Evolutionary conservation across 768 basidiomycete species (phyloP).

Genomic region (Auriscalpium orientale): DNA sequence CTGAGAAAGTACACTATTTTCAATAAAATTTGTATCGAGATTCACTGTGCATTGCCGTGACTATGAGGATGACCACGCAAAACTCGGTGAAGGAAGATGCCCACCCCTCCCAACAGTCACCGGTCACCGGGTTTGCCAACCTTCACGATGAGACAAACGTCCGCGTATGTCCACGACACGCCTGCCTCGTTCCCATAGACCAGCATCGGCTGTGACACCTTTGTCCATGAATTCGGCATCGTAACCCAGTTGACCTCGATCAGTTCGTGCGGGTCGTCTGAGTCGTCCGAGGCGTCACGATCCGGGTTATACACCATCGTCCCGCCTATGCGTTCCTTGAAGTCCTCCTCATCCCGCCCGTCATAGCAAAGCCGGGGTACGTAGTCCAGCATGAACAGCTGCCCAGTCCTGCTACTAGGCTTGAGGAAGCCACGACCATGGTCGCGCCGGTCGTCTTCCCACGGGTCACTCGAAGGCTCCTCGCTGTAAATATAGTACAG

Average conservation of each 20-base stretch:
- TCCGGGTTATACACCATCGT: neutral
- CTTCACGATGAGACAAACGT: conserved; percentile 1
- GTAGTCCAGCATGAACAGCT: too few species aligned
- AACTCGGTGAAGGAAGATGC: too few species aligned
- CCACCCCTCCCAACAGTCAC: too few species aligned
- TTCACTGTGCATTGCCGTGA: too few species aligned
- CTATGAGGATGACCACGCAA: too few species aligned
- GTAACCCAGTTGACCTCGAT: neutral
- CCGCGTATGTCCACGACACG: neutral
- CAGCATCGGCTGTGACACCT: neutral
- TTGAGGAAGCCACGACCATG: too few species aligned
- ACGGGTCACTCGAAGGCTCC: neutral
- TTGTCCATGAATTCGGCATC: neutral
- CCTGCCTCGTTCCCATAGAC: neutral
- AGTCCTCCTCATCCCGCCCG: neutral
- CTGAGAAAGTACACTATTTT: too few species aligned
- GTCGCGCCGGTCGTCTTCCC: too few species aligned
- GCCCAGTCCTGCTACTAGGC: too few species aligned
- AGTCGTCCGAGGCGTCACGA: neutral
- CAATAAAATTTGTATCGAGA: too few species aligned
- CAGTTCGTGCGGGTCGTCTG: too few species aligned
- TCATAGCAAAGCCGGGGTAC: too few species aligned
- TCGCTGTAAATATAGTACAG: neutral
- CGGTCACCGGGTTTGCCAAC: neutral
- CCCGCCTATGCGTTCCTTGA: neutral